Evolutionary conservation across 179 eudicot species (phyloP).

Genomic region (Beta macrorhiza): DNA sequence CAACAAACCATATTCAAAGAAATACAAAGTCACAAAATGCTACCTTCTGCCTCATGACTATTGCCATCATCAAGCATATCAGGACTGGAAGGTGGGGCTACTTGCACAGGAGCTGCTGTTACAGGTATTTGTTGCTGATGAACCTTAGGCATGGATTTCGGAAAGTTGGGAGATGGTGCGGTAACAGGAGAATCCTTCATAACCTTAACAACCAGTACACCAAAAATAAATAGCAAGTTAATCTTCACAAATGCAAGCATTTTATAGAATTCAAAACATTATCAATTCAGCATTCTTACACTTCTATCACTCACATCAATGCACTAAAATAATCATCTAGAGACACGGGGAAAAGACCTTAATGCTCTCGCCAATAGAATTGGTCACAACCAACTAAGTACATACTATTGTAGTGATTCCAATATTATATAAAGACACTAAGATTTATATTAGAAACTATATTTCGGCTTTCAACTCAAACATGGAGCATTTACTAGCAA

Average conservation of each 20-base stretch:
- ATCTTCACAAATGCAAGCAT: slow-evolving; percentile 5
- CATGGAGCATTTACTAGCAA: background rate
- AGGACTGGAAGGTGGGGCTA: slow-evolving; percentile 30
- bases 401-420: background rate
- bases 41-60: slow-evolving; percentile 56
- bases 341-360: no score
- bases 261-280: background rate
- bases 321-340: background rate
- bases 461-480: background rate
- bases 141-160: slow-evolving; percentile 42
- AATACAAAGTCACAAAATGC: background rate
- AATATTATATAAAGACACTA: background rate
- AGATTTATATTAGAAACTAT: background rate
- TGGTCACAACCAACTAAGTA: background rate
- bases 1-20: background rate
- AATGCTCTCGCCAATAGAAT: background rate
- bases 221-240: background rate
- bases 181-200: slow-evolving; percentile 46
- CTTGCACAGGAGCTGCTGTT: slow-evolving; percentile 31
- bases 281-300: background rate
- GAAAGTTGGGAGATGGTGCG: slow-evolving; percentile 42
- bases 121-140: slow-evolving; percentile 41
- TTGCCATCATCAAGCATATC: slow-evolving; percentile 51
- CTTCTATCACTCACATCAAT: background rate
- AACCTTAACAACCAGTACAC: slow-evolving; percentile 33